Percentiles rank a stretch among this genome's conserved stretches.
These are phyloP conservation scores for Leucosporidium creatinivorum DNA, from an alignment of 768 basidiomycete species.

Conservation along the genomic window DNA sequence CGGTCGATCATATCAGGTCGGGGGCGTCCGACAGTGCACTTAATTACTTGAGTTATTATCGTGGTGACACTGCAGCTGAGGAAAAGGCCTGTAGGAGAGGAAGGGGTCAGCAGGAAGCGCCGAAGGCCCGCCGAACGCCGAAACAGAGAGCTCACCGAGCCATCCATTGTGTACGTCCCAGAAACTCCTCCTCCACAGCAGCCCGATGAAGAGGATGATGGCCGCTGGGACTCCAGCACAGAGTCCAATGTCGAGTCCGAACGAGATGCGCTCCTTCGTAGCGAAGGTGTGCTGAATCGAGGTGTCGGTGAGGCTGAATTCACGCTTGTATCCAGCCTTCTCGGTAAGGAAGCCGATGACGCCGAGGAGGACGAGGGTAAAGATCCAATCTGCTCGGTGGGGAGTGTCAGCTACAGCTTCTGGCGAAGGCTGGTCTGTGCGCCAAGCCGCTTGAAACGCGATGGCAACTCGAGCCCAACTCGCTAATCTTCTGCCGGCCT, in stretches of 20 bases:
- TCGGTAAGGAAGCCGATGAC: constrained; percentile 16
- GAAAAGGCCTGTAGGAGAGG: constrained; percentile 49
- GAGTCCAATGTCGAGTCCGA: constrained; percentile 2
- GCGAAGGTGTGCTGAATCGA: constrained; percentile 45
- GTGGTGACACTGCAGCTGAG: constrained; percentile 74
- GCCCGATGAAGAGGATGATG: constrained; percentile 55
- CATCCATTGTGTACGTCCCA: constrained; percentile 80
- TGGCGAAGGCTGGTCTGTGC: too few relatives aligned
- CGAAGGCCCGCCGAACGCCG: too few relatives aligned
- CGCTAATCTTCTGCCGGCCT: too few relatives aligned
- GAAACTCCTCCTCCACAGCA: constrained; percentile 64
- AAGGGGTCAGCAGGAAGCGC: background rate
- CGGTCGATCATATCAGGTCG: constrained; percentile 52
- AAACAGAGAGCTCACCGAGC: constrained; percentile 19
- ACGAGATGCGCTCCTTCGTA: constrained; percentile 17
- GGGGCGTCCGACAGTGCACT: constrained; percentile 66
- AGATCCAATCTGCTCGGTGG: background rate
- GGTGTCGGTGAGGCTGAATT: constrained; percentile 70
- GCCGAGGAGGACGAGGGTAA: constrained; percentile 26
- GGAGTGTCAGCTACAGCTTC: too few relatives aligned
- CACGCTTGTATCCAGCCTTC: constrained; percentile 51
- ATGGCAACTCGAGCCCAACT: too few relatives aligned
- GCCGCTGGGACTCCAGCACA: constrained; percentile 55
- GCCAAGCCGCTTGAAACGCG: too few relatives aligned
- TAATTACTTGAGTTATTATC: constrained; percentile 54